Evolutionary conservation across 192 early-diverging fungal species (phyloP), one percentile per base, ranked within the genome.

Genomic region (Podila epigama): DNA sequence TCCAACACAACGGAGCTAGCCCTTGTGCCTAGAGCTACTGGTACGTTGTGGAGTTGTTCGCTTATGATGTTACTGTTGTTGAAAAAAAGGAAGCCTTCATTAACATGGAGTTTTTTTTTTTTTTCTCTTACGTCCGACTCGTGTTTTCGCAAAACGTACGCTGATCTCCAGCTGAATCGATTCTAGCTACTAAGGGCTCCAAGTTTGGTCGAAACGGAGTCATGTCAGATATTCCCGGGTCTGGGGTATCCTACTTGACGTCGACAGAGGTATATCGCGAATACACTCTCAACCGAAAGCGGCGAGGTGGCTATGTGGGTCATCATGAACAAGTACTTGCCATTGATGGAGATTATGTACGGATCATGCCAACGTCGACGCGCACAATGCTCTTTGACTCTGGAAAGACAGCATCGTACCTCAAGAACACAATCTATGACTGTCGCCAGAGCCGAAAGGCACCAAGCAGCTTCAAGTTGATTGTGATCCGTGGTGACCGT

Each of bases 271-370:
- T 77, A 2, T 77, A 68, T 64, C 66, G 61, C 22, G 73, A 95
- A 75, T 99, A 96, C 68, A 88, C 80, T 1, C 91, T 99, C 16
- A 84, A 89, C 58, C 92, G 94, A 39, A 93, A 94, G 51, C 89
- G 88, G 34, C 89, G 95, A 61, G 79, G 73, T 31, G 92, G 96
- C 86, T 92, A 92, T 82, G 85, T 91, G 9, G 92, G 96, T n/a
- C 84, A 85, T 42, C 89, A 92, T 50, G 94, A 96, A 54, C 89
- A 94, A 34, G 79, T 89, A 27, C 84, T 99, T n/a, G 95, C 94
- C 0, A 94, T 99, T 64, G 96, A 98, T 79, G 97, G 96, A 11
- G 95, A 96, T 48, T 92, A 95, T 51, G 89, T 99, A 29, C 91
- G 96, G 58, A 83, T 99, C 39, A 93, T 94, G 89, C 91, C 93